These are phyloP conservation scores for Tulasnella sp. DNA, from an alignment of 768 basidiomycete species.

Conservation along the genomic window DNA sequence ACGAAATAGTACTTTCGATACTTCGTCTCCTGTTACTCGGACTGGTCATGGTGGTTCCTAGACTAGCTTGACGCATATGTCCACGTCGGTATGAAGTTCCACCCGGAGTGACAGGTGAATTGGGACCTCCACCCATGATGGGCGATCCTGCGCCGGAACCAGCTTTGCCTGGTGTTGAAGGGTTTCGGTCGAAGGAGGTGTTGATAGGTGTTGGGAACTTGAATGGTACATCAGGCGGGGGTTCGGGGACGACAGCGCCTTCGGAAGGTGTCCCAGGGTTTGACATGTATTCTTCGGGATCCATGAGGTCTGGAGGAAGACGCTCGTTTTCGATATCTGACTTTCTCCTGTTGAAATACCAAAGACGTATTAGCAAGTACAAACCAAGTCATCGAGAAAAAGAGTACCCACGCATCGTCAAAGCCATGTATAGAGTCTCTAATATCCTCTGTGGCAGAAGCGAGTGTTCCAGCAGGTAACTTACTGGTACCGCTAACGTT, in stretches of 20 bases:
- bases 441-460: conserved; percentile 83
- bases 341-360: conserved; percentile 58
- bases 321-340: conserved; percentile 99
- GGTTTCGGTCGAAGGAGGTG: too few relatives aligned
- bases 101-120: conserved; percentile 24
- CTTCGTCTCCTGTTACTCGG: conserved; percentile 86
- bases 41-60: conserved; percentile 91
- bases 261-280: conserved; percentile 48
- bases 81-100: conserved; percentile 54
- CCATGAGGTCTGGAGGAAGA: conserved; percentile 89
- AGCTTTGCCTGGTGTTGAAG: conserved; percentile 32
- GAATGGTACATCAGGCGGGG: conserved; percentile 24
- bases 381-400: not conserved
- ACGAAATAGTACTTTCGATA: conserved; percentile 87
- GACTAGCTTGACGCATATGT: conserved; percentile 61
- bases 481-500: conserved; percentile 65
- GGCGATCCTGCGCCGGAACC: conserved; percentile 32
- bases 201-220: conserved; percentile 18
- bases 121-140: conserved; percentile 23
- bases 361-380: not conserved
- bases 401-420: conserved; percentile 74
- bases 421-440: conserved; percentile 88
- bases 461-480: conserved; percentile 73
- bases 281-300: conserved; percentile 44
- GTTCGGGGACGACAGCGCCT: conserved; percentile 20